Percentiles rank a stretch among this genome's conserved stretches.
phyloP scores from a whole-genome alignment of 371 early-diverging fungal species.

The Mucor velutinosus region DNA sequence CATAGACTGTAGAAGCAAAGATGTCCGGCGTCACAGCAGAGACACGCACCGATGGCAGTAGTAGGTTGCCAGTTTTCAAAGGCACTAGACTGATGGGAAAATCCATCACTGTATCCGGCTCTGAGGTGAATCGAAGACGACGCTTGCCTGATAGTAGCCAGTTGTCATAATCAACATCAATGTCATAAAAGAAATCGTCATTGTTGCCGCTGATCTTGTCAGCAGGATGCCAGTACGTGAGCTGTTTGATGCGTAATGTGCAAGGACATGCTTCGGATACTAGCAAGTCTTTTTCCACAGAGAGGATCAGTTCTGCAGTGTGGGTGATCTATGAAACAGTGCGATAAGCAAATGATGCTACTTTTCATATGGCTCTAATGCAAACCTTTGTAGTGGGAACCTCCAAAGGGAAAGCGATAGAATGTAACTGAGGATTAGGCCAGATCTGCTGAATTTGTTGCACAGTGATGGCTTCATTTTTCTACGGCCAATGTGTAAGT shows the following conservation, averaged over 20 bases:
- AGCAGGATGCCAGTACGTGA: slow-evolving; percentile 55
- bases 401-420: slow-evolving; percentile 59
- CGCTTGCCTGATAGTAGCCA: slow-evolving; percentile 75
- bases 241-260: slow-evolving; percentile 56
- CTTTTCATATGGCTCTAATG: not conserved
- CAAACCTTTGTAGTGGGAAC: slow-evolving; percentile 51
- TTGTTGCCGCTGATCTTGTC: slow-evolving; percentile 10
- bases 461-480: slow-evolving; percentile 44
- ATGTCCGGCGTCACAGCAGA: slow-evolving; percentile 52
- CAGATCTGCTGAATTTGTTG: slow-evolving; percentile 35
- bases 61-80: slow-evolving; percentile 66
- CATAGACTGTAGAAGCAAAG: slow-evolving; percentile 60
- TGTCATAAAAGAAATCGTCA: slow-evolving; percentile 64
- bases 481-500: slow-evolving; percentile 7
- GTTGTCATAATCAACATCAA: slow-evolving; percentile 68
- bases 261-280: slow-evolving; percentile 64
- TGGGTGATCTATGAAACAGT: slow-evolving; percentile 43
- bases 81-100: slow-evolving; percentile 65
- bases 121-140: slow-evolving; percentile 58
- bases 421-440: slow-evolving; percentile 23
- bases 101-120: slow-evolving; percentile 58
- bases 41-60: slow-evolving; percentile 59
- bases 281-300: slow-evolving; percentile 42
- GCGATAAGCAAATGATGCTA: not conserved
- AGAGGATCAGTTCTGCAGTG: slow-evolving; percentile 60